Evolutionary conservation across 23 red algal genomes (phyloP), one percentile per base, ranked within the genome.

Genomic region (Cyanidium caldarium): DNA sequence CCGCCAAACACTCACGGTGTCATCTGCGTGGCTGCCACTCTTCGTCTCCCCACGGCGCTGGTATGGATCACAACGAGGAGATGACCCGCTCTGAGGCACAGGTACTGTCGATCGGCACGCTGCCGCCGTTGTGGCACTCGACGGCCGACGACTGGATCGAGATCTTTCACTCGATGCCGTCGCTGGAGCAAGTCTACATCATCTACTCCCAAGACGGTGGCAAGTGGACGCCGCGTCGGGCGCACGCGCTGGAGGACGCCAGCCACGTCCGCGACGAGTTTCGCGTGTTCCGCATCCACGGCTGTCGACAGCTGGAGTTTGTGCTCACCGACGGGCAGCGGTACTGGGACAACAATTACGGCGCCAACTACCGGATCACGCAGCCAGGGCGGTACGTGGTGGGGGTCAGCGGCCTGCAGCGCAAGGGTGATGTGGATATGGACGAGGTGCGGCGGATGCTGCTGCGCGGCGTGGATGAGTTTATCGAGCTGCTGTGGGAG

Each of bases 81-180:
- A n/a, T n/a, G n/a, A n/a, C n/a, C n/a, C n/a, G n/a, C n/a, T n/a
- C n/a, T n/a, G n/a, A n/a, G n/a, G n/a, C n/a, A n/a, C n/a, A n/a
- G n/a, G n/a, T n/a, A n/a, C n/a, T n/a, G n/a, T n/a, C n/a, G n/a
- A n/a, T n/a, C n/a, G n/a, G n/a, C n/a, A n/a, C n/a, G n/a, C n/a
- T n/a, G n/a, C n/a, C n/a, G n/a, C n/a, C n/a, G n/a, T n/a, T n/a
- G n/a, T n/a, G n/a, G n/a, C n/a, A n/a, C n/a, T n/a, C n/a, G n/a
- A n/a, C n/a, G n/a, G n/a, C n/a, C n/a, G n/a, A 42, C 16, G n/a
- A 75, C 51, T 89, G 72, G 70, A 89, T 89, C 33, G 85, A 89
- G 72, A 66, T 89, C 2, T 89, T 89, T 57, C 85, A 89, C 68
- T 82, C 77, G 42, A 89, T 81, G 66, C 85, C 77, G 68, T 82